phyloP scores from a whole-genome alignment of 2,329 filamentous ascomycete species.

The Pseudocercospora pini-densiflorae region DNA sequence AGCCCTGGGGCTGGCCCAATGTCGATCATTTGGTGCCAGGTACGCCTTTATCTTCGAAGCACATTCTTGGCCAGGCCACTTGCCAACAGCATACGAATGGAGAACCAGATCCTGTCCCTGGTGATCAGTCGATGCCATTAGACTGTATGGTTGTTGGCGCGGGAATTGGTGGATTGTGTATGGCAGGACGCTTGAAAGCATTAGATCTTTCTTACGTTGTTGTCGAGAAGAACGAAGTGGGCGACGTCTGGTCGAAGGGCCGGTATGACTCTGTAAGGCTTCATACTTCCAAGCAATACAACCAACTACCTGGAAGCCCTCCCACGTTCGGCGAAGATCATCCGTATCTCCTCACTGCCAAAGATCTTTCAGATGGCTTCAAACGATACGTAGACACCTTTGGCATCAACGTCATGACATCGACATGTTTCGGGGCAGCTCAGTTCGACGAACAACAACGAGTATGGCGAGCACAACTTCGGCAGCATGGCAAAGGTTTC shows the following conservation, averaged over 20 bases:
- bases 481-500: background rate
- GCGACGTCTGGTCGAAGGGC: constrained; percentile 42
- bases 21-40: background rate
- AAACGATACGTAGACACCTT: background rate
- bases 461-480: background rate
- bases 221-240: constrained; percentile 48
- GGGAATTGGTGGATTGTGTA: constrained; percentile 49
- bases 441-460: background rate
- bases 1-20: background rate
- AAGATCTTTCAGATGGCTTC: background rate
- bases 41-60: background rate
- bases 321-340: background rate
- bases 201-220: constrained; percentile 48
- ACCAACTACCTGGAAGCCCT: background rate
- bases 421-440: background rate
- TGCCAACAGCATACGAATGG: background rate
- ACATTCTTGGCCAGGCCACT: background rate
- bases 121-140: constrained; percentile 14
- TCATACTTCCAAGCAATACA: background rate
- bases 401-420: background rate
- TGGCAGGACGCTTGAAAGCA: constrained; percentile 50
- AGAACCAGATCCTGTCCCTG: background rate
- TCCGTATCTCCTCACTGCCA: background rate
- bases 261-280: background rate
- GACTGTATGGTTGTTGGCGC: constrained; percentile 45